Conservation (phyloP, 2,329 filamentous ascomycete species). For the Beauveria sp. region DNA sequence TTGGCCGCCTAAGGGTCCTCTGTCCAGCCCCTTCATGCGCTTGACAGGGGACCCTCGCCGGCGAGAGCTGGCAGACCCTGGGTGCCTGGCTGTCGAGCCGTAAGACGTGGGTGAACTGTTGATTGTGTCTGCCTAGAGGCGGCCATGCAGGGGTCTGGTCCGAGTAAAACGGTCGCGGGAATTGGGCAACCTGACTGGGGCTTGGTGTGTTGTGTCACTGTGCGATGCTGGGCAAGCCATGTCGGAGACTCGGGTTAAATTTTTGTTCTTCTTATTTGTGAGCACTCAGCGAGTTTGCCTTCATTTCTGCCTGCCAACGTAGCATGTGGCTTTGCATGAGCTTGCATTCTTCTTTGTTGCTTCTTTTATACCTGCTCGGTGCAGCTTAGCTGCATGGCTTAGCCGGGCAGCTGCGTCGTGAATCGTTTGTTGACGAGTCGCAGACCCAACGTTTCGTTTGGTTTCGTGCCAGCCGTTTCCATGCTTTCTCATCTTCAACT, state of each 20-base stretch:
- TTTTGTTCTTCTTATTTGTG: neutral
- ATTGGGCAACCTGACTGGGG: neutral
- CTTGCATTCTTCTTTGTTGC: neutral
- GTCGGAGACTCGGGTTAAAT: neutral
- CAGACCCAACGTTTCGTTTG: neutral
- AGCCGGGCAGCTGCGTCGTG: slow-evolving; percentile 1
- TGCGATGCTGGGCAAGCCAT: neutral
- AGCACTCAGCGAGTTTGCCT: neutral
- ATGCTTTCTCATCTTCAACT: neutral
- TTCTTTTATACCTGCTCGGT: neutral
- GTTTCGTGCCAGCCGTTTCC: neutral
- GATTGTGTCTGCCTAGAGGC: neutral
- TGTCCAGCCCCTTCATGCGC: neutral
- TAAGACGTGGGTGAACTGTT: neutral
- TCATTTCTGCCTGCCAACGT: neutral
- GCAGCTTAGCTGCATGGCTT: neutral
- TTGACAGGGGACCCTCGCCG: neutral
- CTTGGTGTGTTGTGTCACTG: neutral
- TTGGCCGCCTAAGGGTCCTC: neutral
- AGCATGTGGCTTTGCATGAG: neutral
- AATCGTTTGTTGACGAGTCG: neutral
- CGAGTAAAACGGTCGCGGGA: neutral
- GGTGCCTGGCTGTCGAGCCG: neutral
- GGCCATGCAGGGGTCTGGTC: neutral
- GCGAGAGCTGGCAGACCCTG: neutral